phyloP scores from a whole-genome alignment of 371 early-diverging fungal genomes.

The Catenaria anguillulae region DNA sequence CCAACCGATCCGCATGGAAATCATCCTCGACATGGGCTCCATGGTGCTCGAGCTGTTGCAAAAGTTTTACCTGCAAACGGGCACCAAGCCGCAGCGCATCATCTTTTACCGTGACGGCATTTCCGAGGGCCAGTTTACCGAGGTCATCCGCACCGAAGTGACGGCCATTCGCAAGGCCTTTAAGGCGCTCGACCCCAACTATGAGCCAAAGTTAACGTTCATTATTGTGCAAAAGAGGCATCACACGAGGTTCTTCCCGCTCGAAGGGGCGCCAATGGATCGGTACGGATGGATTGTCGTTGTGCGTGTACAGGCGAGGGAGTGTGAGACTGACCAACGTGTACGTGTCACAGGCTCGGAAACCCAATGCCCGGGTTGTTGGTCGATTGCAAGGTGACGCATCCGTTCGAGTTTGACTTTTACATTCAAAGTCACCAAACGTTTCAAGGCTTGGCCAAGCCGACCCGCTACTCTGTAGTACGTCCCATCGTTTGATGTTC shows the following conservation, averaged over 20 bases:
- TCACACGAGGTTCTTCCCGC: constrained; percentile 83
- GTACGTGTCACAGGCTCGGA: no score
- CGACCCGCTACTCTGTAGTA: constrained; percentile 76
- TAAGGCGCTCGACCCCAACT: constrained; percentile 38
- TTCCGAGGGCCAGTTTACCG: constrained; percentile 75
- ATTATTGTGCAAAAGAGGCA: constrained; percentile 93
- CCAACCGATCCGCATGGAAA: constrained; percentile 71
- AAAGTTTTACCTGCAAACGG: constrained; percentile 56
- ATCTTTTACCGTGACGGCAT: constrained; percentile 88
- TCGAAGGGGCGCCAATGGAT: constrained; percentile 38
- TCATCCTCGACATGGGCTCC: constrained; percentile 63
- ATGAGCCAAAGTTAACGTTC: constrained; percentile 76
- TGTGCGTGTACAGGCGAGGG: neutral
- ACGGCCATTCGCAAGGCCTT: constrained; percentile 65
- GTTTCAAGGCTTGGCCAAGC: constrained; percentile 81
- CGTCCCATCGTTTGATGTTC: constrained; percentile 9
- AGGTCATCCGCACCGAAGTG: constrained; percentile 64
- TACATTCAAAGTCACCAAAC: constrained; percentile 82
- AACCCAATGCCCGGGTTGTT: constrained; percentile 84
- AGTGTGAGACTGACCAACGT: neutral
- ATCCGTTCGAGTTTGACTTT: constrained; percentile 80
- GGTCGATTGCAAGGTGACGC: constrained; percentile 68
- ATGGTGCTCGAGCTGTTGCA: constrained; percentile 73
- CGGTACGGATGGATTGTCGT: no score
- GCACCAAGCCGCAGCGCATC: constrained; percentile 65